phyloP scores from a whole-genome alignment of 2,329 filamentous ascomycete species.

The Colletotrichum sp. region DNA sequence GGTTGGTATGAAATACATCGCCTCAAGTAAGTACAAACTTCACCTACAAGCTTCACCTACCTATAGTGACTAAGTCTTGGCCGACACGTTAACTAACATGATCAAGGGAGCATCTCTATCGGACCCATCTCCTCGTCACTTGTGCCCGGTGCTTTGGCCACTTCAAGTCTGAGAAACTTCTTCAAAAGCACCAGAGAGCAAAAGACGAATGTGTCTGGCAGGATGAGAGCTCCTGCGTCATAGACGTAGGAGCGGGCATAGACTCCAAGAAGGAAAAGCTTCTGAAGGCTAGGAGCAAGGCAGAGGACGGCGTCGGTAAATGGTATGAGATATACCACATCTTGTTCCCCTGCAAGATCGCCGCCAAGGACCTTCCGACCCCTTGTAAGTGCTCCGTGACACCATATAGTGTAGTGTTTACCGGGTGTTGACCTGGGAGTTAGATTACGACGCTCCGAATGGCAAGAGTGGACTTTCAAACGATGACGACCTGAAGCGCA shows the following conservation, averaged over 20 bases:
- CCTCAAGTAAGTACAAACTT: too few relatives aligned
- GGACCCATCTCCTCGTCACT: slow-evolving; percentile 34
- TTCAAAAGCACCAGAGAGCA: slow-evolving; percentile 34
- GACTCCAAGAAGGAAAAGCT: slow-evolving; percentile 35
- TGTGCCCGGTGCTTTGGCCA: slow-evolving; percentile 40
- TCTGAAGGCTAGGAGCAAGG: slow-evolving; percentile 36
- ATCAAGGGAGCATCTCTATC: slow-evolving; percentile 40
- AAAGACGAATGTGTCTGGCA: slow-evolving; percentile 25
- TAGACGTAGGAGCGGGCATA: slow-evolving; percentile 35
- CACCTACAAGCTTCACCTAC: too few relatives aligned
- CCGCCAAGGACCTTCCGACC: neutral
- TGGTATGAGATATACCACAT: slow-evolving; percentile 42
- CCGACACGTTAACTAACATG: neutral
- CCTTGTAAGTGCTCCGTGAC: slow-evolving; percentile 16
- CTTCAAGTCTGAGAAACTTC: slow-evolving; percentile 34
- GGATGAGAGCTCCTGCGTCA: slow-evolving; percentile 17
- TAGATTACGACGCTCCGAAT: slow-evolving; percentile 36
- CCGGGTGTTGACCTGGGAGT: neutral
- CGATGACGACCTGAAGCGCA: neutral
- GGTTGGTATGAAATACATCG: slow-evolving; percentile 40
- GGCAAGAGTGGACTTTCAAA: slow-evolving; percentile 20
- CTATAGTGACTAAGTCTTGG: neutral
- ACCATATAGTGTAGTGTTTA: neutral
- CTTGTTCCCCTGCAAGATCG: slow-evolving; percentile 31
- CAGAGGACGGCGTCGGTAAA: slow-evolving; percentile 33